Evolutionary conservation across 2,329 filamentous ascomycete genomes (phyloP).

Genomic region (Epichloe elymi): DNA sequence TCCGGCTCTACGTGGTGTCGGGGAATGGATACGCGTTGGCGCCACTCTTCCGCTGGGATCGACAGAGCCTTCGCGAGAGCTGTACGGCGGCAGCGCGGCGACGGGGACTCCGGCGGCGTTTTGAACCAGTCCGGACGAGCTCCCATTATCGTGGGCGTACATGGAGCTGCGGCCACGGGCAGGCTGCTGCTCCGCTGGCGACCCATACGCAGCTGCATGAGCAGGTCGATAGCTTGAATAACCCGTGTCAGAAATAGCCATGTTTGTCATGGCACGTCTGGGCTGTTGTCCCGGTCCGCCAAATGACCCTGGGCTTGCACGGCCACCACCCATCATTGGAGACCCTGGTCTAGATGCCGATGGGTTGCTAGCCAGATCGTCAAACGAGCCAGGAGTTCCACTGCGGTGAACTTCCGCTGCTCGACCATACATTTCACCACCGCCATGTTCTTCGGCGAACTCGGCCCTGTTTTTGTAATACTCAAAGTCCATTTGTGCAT

Average conservation of each 20-base stretch:
- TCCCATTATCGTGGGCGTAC: conserved; percentile 39
- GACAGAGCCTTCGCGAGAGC: conserved; percentile 11
- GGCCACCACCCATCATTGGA: conserved; percentile 20
- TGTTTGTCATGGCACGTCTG: conserved; percentile 10
- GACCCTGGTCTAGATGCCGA: conserved; percentile 37
- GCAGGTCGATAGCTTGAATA: conserved; percentile 15
- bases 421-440: conserved; percentile 53
- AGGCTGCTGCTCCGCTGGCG: conserved; percentile 10
- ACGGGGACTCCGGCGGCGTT: conserved; percentile 40
- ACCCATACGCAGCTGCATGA: conserved; percentile 6
- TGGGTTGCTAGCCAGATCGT: conserved; percentile 25
- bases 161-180: conserved; percentile 31
- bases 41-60: conserved; percentile 13
- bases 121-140: conserved; percentile 37
- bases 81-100: conserved; percentile 16
- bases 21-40: conserved; percentile 10
- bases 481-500: conserved; percentile 75
- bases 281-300: conserved; percentile 15
- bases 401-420: conserved; percentile 46
- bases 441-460: conserved; percentile 78
- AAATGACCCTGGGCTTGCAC: conserved; percentile 19
- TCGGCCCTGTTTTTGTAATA: conserved; percentile 85
- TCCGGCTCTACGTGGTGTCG: conserved; percentile 2
- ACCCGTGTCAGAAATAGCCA: conserved; percentile 11
- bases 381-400: conserved; percentile 44